Conservation (phyloP, 2,329 filamentous ascomycete genomes). For the Apiospora arundinis region DNA sequence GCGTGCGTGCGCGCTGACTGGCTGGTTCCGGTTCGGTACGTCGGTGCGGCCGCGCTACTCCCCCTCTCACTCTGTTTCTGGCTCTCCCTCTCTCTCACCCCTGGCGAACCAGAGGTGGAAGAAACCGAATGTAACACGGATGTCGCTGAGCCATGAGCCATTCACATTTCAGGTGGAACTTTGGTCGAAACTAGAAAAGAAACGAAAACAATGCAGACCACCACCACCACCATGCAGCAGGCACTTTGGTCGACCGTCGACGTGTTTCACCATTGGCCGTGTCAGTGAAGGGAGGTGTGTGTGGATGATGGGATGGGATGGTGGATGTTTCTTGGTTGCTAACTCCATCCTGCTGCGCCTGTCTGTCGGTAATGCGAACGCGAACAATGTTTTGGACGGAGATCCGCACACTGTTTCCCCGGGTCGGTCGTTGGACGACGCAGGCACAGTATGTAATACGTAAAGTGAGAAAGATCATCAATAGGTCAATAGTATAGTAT, state of each 20-base stretch:
- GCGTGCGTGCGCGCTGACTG: neutral
- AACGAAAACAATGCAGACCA: slow-evolving; percentile 12
- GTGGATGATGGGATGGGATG: too few relatives aligned
- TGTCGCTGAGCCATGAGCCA: slow-evolving; percentile 12
- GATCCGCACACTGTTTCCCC: neutral
- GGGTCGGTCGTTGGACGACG: neutral
- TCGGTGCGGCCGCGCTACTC: slow-evolving; percentile 1
- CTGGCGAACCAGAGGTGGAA: neutral
- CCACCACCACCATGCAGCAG: neutral
- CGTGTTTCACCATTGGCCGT: slow-evolving; percentile 14
- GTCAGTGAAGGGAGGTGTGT: slow-evolving; percentile 1
- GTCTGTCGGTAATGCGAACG: neutral
- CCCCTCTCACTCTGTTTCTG: neutral
- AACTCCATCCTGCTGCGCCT: neutral
- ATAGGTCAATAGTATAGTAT: neutral
- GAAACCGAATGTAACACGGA: slow-evolving; percentile 17
- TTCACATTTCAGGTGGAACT: slow-evolving; percentile 7
- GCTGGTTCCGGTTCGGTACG: neutral
- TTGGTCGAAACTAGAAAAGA: slow-evolving; percentile 18
- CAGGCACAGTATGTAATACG: neutral
- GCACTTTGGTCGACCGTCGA: slow-evolving; percentile 12
- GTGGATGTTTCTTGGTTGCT: neutral
- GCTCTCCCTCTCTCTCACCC: neutral
- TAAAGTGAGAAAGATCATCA: too few relatives aligned
- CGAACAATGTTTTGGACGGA: neutral